Percentiles rank a stretch among this genome's conserved stretches.
These are phyloP conservation scores for Aspergillus ibericus DNA, from an alignment of 2,329 filamentous ascomycete species.

Conservation along the genomic window DNA sequence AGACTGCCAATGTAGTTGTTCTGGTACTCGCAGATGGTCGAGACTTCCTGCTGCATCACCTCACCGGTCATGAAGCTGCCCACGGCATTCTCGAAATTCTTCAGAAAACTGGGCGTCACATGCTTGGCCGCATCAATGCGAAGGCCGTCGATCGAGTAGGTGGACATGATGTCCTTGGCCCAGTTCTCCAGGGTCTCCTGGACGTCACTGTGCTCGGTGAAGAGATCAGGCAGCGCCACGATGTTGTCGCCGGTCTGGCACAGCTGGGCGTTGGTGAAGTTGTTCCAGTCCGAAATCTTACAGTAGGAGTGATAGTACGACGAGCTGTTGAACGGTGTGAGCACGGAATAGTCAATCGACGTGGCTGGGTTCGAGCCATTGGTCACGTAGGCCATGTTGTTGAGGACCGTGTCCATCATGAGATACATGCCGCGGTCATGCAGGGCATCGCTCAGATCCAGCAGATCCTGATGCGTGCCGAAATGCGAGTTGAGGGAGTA, in stretches of 20 bases:
- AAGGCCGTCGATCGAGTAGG: slow-evolving; percentile 53
- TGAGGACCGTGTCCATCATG: slow-evolving; percentile 55
- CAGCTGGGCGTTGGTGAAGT: slow-evolving; percentile 37
- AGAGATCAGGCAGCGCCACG: slow-evolving; percentile 49
- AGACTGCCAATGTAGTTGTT: slow-evolving; percentile 41
- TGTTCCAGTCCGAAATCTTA: slow-evolving; percentile 34
- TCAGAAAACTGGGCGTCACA: slow-evolving; percentile 45
- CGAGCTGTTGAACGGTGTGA: slow-evolving; percentile 28
- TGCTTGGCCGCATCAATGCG: slow-evolving; percentile 53
- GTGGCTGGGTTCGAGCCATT: slow-evolving; percentile 28
- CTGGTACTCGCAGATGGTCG: slow-evolving; percentile 46
- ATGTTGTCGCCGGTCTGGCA: slow-evolving; percentile 55
- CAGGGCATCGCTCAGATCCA: slow-evolving; percentile 46
- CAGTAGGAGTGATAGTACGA: slow-evolving; percentile 33
- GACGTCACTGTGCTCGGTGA: slow-evolving; percentile 46
- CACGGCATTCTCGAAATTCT: slow-evolving; percentile 36
- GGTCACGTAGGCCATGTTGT: slow-evolving; percentile 46
- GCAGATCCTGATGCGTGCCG: slow-evolving; percentile 49
- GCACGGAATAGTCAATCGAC: slow-evolving; percentile 25
- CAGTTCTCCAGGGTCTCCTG: slow-evolving; percentile 44
- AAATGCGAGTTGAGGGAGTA: slow-evolving; percentile 52
- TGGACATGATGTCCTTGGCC: slow-evolving; percentile 42
- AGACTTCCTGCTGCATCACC: slow-evolving; percentile 40
- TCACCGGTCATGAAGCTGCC: slow-evolving; percentile 50
- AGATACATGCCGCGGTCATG: slow-evolving; percentile 52